Conservation (phyloP, 2,329 filamentous ascomycete genomes). For the Diatrype stigma region DNA sequence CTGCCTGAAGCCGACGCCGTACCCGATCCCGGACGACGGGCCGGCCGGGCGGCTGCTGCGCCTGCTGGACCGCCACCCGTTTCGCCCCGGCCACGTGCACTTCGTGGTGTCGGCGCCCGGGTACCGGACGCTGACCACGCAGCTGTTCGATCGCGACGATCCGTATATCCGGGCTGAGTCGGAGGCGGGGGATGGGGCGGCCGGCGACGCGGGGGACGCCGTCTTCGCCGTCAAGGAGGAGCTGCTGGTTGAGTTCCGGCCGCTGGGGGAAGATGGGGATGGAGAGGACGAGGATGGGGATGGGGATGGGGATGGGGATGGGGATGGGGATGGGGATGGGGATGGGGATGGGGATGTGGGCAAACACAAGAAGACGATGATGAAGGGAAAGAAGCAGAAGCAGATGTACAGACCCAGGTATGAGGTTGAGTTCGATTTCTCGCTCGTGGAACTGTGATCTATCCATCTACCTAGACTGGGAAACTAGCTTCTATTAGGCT, state of each 20-base stretch:
- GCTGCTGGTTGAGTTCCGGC: slow-evolving; percentile 37
- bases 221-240: slow-evolving; percentile 54
- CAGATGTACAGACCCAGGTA: slow-evolving; percentile 42
- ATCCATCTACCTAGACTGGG: no score
- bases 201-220: no score
- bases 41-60: slow-evolving; percentile 49
- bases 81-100: slow-evolving; percentile 57
- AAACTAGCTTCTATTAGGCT: no score
- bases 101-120: slow-evolving; percentile 43
- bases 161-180: slow-evolving; percentile 55
- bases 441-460: slow-evolving; percentile 28
- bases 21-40: slow-evolving; percentile 47
- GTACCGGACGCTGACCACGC: slow-evolving; percentile 56
- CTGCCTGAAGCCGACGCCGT: slow-evolving; percentile 56
- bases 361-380: slow-evolving; percentile 15
- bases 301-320: slow-evolving; percentile 42
- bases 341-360: slow-evolving; percentile 19
- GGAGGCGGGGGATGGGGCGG: no score
- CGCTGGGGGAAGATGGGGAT: slow-evolving; percentile 18
- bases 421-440: slow-evolving; percentile 60
- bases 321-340: slow-evolving; percentile 30
- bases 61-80: slow-evolving; percentile 52
- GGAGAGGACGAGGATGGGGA: slow-evolving; percentile 28
- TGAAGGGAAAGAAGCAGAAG: slow-evolving; percentile 45
- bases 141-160: slow-evolving; percentile 69